phyloP scores from a whole-genome alignment of 2,329 filamentous ascomycete species.

The Monosporascus cannonballus region DNA sequence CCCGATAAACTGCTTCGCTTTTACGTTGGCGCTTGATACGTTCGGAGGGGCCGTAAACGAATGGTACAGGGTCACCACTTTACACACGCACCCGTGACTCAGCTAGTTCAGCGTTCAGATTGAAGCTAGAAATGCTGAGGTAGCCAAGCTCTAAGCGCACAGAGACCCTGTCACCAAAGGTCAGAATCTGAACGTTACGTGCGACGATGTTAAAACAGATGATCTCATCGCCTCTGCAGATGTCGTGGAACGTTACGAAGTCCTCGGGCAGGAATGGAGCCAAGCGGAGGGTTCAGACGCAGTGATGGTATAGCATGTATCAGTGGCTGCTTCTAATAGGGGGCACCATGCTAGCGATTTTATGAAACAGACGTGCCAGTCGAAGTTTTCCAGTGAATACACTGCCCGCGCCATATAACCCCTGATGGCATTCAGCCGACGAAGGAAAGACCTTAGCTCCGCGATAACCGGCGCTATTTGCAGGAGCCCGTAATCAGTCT shows the following conservation, averaged over 20 bases:
- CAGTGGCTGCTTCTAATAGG: neutral
- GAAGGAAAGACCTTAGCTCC: too few species aligned
- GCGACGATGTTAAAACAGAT: conserved; percentile 31
- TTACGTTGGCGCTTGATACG: neutral
- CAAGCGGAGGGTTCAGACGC: conserved; percentile 31
- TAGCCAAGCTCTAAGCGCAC: conserved; percentile 29
- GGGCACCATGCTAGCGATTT: too few species aligned
- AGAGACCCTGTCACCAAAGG: conserved; percentile 26
- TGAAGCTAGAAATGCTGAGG: conserved; percentile 27
- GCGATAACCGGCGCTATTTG: neutral
- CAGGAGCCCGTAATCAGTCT: neutral
- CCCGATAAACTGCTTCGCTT: conserved; percentile 21
- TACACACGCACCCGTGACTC: conserved; percentile 27
- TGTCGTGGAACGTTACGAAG: conserved; percentile 29
- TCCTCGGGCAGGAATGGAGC: conserved; percentile 30
- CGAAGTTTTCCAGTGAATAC: conserved; percentile 33
- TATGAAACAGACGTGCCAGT: neutral
- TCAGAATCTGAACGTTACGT: conserved; percentile 31
- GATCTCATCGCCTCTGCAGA: conserved; percentile 24
- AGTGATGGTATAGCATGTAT: conserved; percentile 14
- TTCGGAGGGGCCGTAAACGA: too few species aligned
- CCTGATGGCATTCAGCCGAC: neutral
- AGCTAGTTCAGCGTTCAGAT: conserved; percentile 27
- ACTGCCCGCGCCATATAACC: conserved; percentile 12
- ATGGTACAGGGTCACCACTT: neutral